Evolutionary conservation across 495 filamentous ascomycete genomes (phyloP), one percentile per base, ranked within the genome.

Genomic region (Beverwykella pulmonaria): DNA sequence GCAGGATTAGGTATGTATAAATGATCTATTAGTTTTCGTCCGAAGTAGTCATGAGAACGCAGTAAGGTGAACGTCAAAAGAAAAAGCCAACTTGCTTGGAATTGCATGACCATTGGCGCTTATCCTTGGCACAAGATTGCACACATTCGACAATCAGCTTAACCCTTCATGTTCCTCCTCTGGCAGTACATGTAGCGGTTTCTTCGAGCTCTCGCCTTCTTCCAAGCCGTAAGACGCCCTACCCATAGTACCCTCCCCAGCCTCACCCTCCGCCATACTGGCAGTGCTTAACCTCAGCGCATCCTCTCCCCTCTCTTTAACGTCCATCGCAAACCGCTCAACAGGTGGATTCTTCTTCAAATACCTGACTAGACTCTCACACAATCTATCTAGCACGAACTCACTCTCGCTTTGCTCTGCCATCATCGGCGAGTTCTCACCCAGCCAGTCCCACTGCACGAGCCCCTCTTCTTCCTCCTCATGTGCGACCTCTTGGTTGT

Each of bases 371-470:
- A 88, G 74, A 66, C 84, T 86, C 71, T 88, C 86, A 67, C 83
- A 85, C 19, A 88, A 75, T 41, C 86, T 79, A 69, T 86, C 82
- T 20, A 88, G 72, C 26, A 88, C 77, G 79, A 85, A 88, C 70
- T 88, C 83, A 2, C 83, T 77, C 68, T 88, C 86, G 7, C 76
- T 82, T 73, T 81, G 73, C 46, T 80, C 78, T 0, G 83, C 79
- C 69, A 88, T 58, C 83, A 88, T 81, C 12, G 86, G 86, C 65
- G 82, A 85, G 53, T 82, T 80, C 67, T 85, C 82, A 1, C 86
- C 86, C 44, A 88, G 87, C 86, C 86, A 88, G 69, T 88, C 86
- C 86, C 86, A 88, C 39, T 86, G 82, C 22, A 87, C 72, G 0
- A 87, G 61, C 0, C 83, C 84, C 36, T 81, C 80, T 36, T 85